Evolutionary conservation across 129 eudicot genomes (phyloP).

Genomic region (Deinandra increscens): DNA sequence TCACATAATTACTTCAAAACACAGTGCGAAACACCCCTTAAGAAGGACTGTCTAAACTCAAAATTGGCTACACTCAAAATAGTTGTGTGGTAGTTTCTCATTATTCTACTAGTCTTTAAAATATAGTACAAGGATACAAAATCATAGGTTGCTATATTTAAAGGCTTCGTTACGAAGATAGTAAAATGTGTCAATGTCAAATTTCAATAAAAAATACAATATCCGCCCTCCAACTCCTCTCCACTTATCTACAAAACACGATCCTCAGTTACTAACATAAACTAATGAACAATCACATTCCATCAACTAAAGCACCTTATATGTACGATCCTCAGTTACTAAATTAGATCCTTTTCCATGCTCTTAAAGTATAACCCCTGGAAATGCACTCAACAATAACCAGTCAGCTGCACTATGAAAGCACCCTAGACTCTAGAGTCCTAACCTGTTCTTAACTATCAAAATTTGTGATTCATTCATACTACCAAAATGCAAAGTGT

Average conservation of each 20-base stretch:
- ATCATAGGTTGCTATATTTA: not conserved
- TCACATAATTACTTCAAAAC: too few relatives aligned
- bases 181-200: not conserved
- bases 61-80: not conserved
- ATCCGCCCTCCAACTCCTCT: not conserved
- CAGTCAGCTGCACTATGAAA: not conserved
- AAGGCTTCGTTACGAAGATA: not conserved
- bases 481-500: not conserved
- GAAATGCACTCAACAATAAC: not conserved
- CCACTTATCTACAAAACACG: not conserved
- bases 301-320: not conserved
- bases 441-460: not conserved
- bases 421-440: not conserved
- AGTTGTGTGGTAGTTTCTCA: not conserved
- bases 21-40: not conserved
- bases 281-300: not conserved
- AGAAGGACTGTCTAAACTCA: not conserved
- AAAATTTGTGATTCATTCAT: not conserved
- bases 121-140: not conserved
- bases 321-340: not conserved
- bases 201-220: not conserved
- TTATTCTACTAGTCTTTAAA: not conserved
- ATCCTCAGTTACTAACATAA: not conserved
- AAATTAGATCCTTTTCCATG: not conserved
- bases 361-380: not conserved